These are phyloP conservation scores for Gentiana straminea DNA, from an alignment of 257 asterid genomes.

Conservation along the genomic window DNA sequence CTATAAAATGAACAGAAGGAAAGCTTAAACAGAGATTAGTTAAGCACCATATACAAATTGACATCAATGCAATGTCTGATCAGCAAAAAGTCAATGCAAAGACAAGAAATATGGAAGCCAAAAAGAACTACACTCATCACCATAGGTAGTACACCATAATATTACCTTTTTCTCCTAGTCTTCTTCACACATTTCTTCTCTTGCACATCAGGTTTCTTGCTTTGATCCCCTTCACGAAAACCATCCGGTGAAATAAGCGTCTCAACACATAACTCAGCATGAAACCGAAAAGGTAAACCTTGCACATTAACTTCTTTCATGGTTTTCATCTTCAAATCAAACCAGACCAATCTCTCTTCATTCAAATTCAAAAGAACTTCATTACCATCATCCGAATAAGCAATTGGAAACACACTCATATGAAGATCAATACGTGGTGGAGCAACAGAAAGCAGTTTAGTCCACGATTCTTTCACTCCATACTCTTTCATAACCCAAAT, in stretches of 20 bases:
- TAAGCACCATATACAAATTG: no score
- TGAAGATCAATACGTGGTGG: slow-evolving; percentile 17
- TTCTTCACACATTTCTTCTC: slow-evolving; percentile 14
- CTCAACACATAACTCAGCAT: slow-evolving; percentile 22
- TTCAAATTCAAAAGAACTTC: slow-evolving; percentile 30
- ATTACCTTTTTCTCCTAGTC: slow-evolving; percentile 29
- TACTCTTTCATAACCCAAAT: slow-evolving; percentile 69
- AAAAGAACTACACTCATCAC: not conserved
- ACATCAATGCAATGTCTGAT: no score
- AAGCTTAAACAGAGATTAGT: no score
- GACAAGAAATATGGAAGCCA: not conserved
- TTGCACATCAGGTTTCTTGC: slow-evolving; percentile 11
- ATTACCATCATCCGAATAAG: slow-evolving; percentile 23
- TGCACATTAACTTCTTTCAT: slow-evolving; percentile 9
- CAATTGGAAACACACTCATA: slow-evolving; percentile 18
- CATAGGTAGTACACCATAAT: not conserved
- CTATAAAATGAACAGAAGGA: no score
- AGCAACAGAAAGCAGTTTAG: slow-evolving; percentile 30
- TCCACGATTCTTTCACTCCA: slow-evolving; percentile 52
- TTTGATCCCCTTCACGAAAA: slow-evolving; percentile 5
- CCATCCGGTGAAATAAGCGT: slow-evolving; percentile 26
- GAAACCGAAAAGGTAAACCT: slow-evolving; percentile 17
- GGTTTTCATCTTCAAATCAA: slow-evolving; percentile 15
- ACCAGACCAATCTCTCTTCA: slow-evolving; percentile 26
- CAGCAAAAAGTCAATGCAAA: not conserved